Evolutionary conservation across 2,329 filamentous ascomycete genomes (phyloP).

Genomic region (Fusarium sp.): DNA sequence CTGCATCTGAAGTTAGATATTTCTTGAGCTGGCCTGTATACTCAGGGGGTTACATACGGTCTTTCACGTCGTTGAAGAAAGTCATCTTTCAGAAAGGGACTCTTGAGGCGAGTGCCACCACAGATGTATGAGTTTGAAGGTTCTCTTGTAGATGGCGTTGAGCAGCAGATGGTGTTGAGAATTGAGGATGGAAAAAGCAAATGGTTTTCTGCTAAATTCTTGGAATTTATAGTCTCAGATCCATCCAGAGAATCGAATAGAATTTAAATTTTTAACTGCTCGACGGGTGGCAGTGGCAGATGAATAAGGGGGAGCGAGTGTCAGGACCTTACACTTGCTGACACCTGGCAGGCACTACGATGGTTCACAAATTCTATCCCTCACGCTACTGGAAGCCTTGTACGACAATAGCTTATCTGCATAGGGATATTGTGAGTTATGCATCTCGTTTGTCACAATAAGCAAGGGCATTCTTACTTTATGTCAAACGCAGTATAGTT

Average conservation of each 20-base stretch:
- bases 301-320: neutral
- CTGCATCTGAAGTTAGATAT: neutral
- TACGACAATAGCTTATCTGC: neutral
- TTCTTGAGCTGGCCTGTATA: neutral
- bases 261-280: neutral
- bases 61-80: neutral
- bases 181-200: neutral
- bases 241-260: neutral
- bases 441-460: neutral
- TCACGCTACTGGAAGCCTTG: neutral
- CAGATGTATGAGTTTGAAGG: neutral
- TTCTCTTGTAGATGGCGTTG: neutral
- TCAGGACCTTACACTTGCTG: neutral
- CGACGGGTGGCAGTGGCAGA: neutral
- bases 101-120: neutral
- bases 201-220: neutral
- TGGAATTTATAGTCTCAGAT: neutral
- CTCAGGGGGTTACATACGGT: neutral
- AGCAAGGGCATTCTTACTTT: neutral
- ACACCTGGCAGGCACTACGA: neutral
- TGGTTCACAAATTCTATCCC: neutral
- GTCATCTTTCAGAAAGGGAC: neutral
- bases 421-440: neutral
- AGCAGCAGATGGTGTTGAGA: neutral
- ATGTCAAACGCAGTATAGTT: neutral